Base-by-base conservation (phyloP, 495 filamentous ascomycete genomes). In the Neurospora sp. region DNA sequence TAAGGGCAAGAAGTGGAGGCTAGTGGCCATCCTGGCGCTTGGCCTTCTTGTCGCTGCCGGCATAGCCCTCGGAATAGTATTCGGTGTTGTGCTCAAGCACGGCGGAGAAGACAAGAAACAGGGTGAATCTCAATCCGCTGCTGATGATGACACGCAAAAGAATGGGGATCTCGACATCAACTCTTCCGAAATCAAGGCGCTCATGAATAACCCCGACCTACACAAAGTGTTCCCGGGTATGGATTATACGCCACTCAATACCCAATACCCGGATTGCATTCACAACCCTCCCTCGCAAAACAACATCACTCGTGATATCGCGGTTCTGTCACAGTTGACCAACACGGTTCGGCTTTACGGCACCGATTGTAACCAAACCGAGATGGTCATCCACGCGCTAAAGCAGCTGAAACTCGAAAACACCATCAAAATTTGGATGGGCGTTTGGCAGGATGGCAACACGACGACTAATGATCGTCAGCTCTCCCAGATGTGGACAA, bases 171-270 rank as follows among this genome's bases (percentile, higher is more conserved):
- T 97, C 18, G 80, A 87, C 78, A 89, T 87, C 78, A 82, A 97
- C 76, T 95, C 93, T 0, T 72, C 83, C 6, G 92, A 97, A 83
- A 97, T 98, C 80, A 86, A 95, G 81, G 85, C 84, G 6, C 83
- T 98, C 14, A 86, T 98, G 87, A 89, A 90, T 76, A 97, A 97
- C 80, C 74, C 81, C 0, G 81, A 93, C 73, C 85, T 99, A 16
- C 93, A 97, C 82, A 96, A 93, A 80, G 94, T 98, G 12, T 98
- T 99, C 79, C 93, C 93, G 0, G 96, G 94, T n/a, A 91, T 99
- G 74, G 96, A 97, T 81, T 99, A 99, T 78, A 98, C 95, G 0
- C 94, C 96, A 0, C 88, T 95, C 80, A 92, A 94, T 77, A 89
- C 93, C 0, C 94, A 97, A 77, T 97, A 95, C 75, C 96, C 96